Evolutionary conservation across 106 monocot species (phyloP), one percentile per base, ranked within the genome.

Genomic region (Hemerocallis citrina): DNA sequence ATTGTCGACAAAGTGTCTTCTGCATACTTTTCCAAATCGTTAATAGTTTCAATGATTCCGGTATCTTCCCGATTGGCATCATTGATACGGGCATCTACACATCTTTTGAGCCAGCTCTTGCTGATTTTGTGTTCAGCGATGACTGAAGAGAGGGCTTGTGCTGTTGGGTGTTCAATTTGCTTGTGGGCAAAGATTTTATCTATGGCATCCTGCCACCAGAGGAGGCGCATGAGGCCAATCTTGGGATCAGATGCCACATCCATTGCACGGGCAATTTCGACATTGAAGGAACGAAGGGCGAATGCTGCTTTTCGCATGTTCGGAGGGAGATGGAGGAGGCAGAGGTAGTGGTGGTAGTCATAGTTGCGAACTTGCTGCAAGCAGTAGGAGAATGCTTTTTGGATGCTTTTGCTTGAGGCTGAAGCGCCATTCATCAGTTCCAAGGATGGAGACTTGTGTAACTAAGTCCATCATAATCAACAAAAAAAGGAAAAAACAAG

Each of bases 281-380:
- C 54, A 57, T 96, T 96, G 59, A 87, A 87, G 3, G 95, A 83
- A 11, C 81, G 89, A 31, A 96, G 66, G 12, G 78, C 86, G 50
- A 90, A 90, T 5, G 95, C 95, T 11, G 90, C 86, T 35, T 69
- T 90, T n/a, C 95, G 86, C 76, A 86, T 72, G 10, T 71, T 15
- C 6, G 75, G 79, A 0, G 86, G 81, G 33, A 96, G 95, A 61
- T 87, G 90, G 63, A 96, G 95, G 12, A 96, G 90, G 72, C 95
- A 90, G 41, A 96, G 84, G 61, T 90, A 90, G 62, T 96, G 90
- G 67, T 96, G 90, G 78, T 90, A 96, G 45, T 96, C 95, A 71
- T 90, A 87, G 42, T 14, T 81, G 21, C 79, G 86, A 15, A 96
- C 95, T 81, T 96, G 89, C 67, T 86, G 90, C 22, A 81, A 86